Percentiles rank a stretch among this genome's conserved stretches.
These are phyloP conservation scores for Alternaria sp. DNA, from an alignment of 2,329 filamentous ascomycete species.

Conservation along the genomic window DNA sequence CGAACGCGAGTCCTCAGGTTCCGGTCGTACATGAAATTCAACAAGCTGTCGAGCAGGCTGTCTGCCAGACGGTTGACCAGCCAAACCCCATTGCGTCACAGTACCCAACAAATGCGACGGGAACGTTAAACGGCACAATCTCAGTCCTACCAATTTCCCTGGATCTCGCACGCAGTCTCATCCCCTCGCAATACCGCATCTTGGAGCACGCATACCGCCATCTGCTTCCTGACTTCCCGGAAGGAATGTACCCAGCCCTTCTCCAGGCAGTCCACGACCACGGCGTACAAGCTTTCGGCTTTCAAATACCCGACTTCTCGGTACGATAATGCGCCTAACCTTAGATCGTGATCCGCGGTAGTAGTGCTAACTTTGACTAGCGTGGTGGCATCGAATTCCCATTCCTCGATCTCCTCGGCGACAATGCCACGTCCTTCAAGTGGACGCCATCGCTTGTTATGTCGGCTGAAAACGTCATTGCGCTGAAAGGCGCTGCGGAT, in stretches of 20 bases:
- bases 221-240: conserved; percentile 58
- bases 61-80: conserved; percentile 37
- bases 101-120: conserved; percentile 58
- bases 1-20: conserved; percentile 10
- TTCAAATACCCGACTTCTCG: conserved; percentile 57
- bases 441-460: conserved; percentile 59
- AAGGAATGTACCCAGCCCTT: conserved; percentile 61
- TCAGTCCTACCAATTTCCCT: conserved; percentile 60
- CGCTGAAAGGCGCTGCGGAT: conserved; percentile 53
- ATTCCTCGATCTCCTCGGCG: conserved; percentile 60
- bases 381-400: conserved; percentile 61
- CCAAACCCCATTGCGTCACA: conserved; percentile 58
- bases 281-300: conserved; percentile 55
- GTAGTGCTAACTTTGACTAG: conserved; percentile 37
- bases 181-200: conserved; percentile 59
- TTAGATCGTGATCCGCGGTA: neutral
- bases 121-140: conserved; percentile 62
- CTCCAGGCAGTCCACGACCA: conserved; percentile 60
- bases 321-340: conserved; percentile 40
- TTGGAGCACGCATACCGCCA: conserved; percentile 57
- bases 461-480: conserved; percentile 51
- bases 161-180: conserved; percentile 53
- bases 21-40: neutral
- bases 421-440: conserved; percentile 60
- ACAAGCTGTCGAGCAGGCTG: neutral